Base-by-base conservation (phyloP, 768 basidiomycete genomes). In the Leccinum longicurvipes region DNA sequence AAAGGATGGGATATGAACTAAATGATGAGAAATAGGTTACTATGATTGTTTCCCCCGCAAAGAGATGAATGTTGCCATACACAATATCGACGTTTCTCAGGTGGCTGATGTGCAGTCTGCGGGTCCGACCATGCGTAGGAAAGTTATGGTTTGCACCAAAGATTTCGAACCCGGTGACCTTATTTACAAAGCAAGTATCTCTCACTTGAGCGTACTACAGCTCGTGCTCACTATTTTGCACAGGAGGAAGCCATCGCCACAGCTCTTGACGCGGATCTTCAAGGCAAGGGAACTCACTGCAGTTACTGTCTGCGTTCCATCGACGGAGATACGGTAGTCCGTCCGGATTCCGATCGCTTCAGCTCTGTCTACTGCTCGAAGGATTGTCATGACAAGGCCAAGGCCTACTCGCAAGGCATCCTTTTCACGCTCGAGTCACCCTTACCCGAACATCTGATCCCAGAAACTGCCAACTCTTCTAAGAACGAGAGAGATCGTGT, bases 191-290 rank as follows among this genome's bases (percentile, higher is more conserved):
- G 91, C 85, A 67, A 48, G 55, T 58, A 15, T 19, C 4, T 1
- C 47, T 41, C 28, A 36, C 45, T n/a, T n/a, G n/a, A 56, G 14
- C 45, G 29, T 47, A 32, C 47, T 12, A 11, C 44, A 6, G n/a
- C 29, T 48, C 52, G 51, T 49, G 27, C 59, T 34, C 39, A 41
- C 7, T 58, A 41, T 61, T 47, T 51, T 29, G 14, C 12, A 47
- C 61, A 93, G 91, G 91, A 93, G 76, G 74, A 79, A 58, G 87
- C 91, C 7, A 76, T 91, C 19, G 83, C 89, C 36, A 74, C 87
- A 11, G 83, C 76, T 27, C 81, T 93, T 21, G 91, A 93, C 63
- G 63, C 74, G 1, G 91, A 93, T 62, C 74, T 93, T 19, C 81
- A 87, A 71, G 74, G 76, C 34, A 79, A 81, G 50, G 85, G 86